Evolutionary conservation across 805 yeast genomes (phyloP).

Genomic region (Teunomyces aglyptinius): DNA sequence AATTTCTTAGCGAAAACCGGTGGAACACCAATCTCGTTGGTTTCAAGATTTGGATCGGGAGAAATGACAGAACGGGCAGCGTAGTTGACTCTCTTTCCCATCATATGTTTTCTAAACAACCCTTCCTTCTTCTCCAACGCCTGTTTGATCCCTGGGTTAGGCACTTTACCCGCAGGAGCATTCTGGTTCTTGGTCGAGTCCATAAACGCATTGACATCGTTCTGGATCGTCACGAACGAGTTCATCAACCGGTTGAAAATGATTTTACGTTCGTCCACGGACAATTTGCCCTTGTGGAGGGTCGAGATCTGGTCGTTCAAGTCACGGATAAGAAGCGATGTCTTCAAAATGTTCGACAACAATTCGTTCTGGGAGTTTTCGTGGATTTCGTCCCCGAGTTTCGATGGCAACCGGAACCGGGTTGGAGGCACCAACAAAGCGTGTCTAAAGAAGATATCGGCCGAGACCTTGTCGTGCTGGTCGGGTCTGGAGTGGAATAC

Average conservation of each 20-base stretch:
- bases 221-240: constrained; percentile 90
- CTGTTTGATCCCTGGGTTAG: constrained; percentile 95
- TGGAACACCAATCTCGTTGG: constrained; percentile 97
- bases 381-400: constrained; percentile 93
- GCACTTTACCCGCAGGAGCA: constrained; percentile 61
- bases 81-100: constrained; percentile 99
- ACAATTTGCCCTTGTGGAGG: constrained; percentile 48
- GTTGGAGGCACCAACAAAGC: constrained; percentile 94
- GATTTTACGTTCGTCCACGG: constrained; percentile 67
- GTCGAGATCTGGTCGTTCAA: constrained; percentile 78
- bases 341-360: constrained; percentile 72
- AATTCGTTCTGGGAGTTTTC: constrained; percentile 92
- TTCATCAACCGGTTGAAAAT: constrained; percentile 91
- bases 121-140: constrained; percentile 98
- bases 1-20: constrained; percentile 95
- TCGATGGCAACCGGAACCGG: constrained; percentile 93
- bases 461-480: constrained; percentile 44
- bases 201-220: constrained; percentile 89
- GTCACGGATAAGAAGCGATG: constrained; percentile 81
- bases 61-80: constrained; percentile 99
- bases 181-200: constrained; percentile 89
- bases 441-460: constrained; percentile 89
- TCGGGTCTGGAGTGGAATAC: constrained; percentile 83
- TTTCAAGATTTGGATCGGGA: constrained; percentile 97
- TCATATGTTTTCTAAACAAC: constrained; percentile 96